Evolutionary conservation across 2,329 filamentous ascomycete genomes (phyloP).

Genomic region (Leptosphaerulina australis): DNA sequence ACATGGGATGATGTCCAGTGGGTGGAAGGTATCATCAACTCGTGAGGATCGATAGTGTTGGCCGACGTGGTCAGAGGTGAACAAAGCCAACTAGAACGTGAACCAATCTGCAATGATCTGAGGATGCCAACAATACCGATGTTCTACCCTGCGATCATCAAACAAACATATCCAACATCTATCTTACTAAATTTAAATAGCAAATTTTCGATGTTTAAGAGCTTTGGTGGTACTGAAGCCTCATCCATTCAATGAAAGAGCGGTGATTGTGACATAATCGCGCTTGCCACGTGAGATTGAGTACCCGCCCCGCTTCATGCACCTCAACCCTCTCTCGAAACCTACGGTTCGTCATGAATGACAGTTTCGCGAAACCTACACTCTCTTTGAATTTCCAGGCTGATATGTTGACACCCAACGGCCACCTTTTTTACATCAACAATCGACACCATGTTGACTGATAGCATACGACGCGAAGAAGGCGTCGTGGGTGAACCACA

Average conservation of each 20-base stretch:
- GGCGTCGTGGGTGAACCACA: conserved; percentile 22
- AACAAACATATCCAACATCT: too few relatives aligned
- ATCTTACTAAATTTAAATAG: too few relatives aligned
- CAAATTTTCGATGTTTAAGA: too few relatives aligned
- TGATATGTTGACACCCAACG: conserved; percentile 33
- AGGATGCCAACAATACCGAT: too few relatives aligned
- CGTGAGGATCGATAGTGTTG: conserved; percentile 14
- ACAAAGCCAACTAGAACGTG: neutral
- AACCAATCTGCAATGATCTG: neutral
- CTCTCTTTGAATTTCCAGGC: conserved; percentile 18
- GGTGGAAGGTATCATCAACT: conserved; percentile 53
- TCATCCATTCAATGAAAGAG: neutral
- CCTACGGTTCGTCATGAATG: conserved; percentile 18
- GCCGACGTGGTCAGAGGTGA: conserved; percentile 2
- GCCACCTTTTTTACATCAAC: conserved; percentile 14
- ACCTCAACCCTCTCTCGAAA: conserved; percentile 15
- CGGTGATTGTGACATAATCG: conserved; percentile 16
- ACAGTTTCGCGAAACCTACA: conserved; percentile 10
- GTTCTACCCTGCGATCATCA: too few relatives aligned
- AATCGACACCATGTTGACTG: conserved; percentile 30
- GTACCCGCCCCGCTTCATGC: conserved; percentile 34
- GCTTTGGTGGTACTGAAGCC: neutral
- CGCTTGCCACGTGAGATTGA: conserved; percentile 29
- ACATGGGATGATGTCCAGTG: conserved; percentile 61
- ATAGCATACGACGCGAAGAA: conserved; percentile 32